These are phyloP conservation scores for Mycena latifolia DNA, from an alignment of 768 basidiomycete genomes.

Conservation along the genomic window DNA sequence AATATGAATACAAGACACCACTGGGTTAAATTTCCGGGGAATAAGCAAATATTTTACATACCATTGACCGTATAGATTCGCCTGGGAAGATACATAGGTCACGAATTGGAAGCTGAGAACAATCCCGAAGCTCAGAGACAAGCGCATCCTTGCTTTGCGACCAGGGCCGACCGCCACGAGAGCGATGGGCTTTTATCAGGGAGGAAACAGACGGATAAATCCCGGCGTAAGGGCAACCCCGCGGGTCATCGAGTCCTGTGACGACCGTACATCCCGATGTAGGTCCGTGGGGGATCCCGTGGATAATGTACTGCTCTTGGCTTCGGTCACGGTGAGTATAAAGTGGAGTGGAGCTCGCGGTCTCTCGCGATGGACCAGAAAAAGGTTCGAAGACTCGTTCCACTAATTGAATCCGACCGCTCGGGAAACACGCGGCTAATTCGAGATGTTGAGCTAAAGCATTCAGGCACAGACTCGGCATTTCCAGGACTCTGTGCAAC, in stretches of 20 bases:
- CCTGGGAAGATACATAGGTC: constrained; percentile 18
- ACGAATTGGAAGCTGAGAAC: constrained; percentile 10
- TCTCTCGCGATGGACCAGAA: no score
- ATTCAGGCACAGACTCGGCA: no score
- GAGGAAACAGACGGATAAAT: constrained; percentile 19
- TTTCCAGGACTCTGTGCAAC: no score
- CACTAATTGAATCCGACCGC: no score
- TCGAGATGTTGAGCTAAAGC: no score
- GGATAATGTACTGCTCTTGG: background rate
- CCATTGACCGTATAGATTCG: constrained; percentile 22
- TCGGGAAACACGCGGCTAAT: no score
- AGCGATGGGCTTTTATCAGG: constrained; percentile 13
- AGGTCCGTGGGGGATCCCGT: constrained; percentile 23
- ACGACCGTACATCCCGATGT: constrained; percentile 16
- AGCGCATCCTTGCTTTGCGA: constrained; percentile 22
- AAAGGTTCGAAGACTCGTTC: no score
- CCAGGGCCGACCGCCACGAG: background rate
- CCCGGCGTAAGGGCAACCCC: constrained; percentile 10
- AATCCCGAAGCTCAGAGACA: background rate
- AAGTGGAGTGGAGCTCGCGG: no score
- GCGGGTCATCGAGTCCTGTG: background rate
- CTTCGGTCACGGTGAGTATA: background rate
- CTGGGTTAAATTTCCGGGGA: no score
- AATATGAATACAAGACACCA: background rate
- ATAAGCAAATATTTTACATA: background rate